phyloP scores from a whole-genome alignment of 495 filamentous ascomycete genomes.

The Penicillium fimorum region DNA sequence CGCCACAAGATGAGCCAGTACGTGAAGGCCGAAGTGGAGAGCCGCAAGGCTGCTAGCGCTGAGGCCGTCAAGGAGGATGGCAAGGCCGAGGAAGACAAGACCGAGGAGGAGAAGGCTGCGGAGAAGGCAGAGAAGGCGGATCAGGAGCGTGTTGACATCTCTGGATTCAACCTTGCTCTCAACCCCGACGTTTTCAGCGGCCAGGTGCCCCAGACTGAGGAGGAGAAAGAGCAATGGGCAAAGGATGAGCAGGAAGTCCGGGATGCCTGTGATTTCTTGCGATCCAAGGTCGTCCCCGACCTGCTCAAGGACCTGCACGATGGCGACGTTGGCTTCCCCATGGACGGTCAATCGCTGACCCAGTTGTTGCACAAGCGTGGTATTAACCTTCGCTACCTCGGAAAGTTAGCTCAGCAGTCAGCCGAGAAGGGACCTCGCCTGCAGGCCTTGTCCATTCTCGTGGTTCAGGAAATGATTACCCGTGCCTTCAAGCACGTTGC shows the following conservation, averaged over 20 bases:
- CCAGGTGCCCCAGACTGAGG: conserved; percentile 84
- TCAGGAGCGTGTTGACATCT: conserved; percentile 72
- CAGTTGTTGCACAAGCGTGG: conserved; percentile 93
- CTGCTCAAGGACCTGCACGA: conserved; percentile 81
- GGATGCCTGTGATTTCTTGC: conserved; percentile 75
- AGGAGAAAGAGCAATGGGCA: conserved; percentile 80
- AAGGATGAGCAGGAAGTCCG: conserved; percentile 88
- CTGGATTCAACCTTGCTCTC: conserved; percentile 79
- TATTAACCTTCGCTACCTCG: conserved; percentile 95
- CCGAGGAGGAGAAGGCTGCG: conserved; percentile 39
- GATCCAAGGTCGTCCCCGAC: conserved; percentile 68
- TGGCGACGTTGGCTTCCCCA: conserved; percentile 93
- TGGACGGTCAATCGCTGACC: conserved; percentile 91
- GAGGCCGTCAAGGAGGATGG: conserved; percentile 46
- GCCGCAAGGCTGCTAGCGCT: conserved; percentile 47
- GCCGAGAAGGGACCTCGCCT: conserved; percentile 67
- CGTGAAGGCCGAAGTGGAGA: conserved; percentile 69
- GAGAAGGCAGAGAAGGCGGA: conserved; percentile 36
- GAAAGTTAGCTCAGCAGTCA: conserved; percentile 70
- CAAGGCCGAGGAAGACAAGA: conserved; percentile 33
- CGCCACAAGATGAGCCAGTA: conserved; percentile 84
- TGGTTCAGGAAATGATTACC: conserved; percentile 88
- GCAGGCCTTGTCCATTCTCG: conserved; percentile 69
- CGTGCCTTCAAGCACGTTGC: conserved; percentile 93
- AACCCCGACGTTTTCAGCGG: conserved; percentile 97